Percentiles rank a stretch among this genome's conserved stretches.
phyloP scores from a whole-genome alignment of 2,329 filamentous ascomycete genomes.

The Clonostachys solani region DNA sequence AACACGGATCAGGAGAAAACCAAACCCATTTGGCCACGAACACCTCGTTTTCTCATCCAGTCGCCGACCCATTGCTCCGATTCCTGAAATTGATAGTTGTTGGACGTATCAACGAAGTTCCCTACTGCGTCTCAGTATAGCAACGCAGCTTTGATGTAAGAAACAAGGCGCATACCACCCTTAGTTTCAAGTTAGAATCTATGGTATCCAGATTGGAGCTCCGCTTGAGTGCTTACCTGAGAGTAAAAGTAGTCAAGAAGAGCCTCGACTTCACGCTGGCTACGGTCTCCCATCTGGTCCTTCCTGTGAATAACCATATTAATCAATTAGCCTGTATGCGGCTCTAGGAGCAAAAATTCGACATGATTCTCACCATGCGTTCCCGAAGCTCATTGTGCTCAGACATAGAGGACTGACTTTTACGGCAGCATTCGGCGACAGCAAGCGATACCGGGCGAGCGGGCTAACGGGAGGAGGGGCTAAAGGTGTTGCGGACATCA shows the following conservation, averaged over 20 bases:
- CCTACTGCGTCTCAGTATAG: constrained; percentile 25
- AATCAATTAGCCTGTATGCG: neutral
- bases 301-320: constrained; percentile 27
- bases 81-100: constrained; percentile 62
- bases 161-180: no score
- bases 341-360: no score
- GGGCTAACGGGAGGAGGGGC: constrained; percentile 43
- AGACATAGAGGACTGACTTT: constrained; percentile 65
- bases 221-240: constrained; percentile 5
- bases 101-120: constrained; percentile 71
- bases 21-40: constrained; percentile 59
- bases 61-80: constrained; percentile 65
- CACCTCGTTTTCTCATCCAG: constrained; percentile 63
- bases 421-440: constrained; percentile 61
- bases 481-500: no score
- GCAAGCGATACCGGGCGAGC: constrained; percentile 60
- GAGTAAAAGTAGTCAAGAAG: constrained; percentile 58
- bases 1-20: constrained; percentile 1
- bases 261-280: constrained; percentile 55
- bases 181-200: no score
- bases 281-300: constrained; percentile 58
- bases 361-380: constrained; percentile 35
- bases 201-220: no score
- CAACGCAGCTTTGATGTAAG: no score
- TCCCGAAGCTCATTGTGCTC: constrained; percentile 62